Percentiles rank a stretch among this genome's conserved stretches.
phyloP scores from a whole-genome alignment of 768 basidiomycete species.

The Termitomyces sp. region DNA sequence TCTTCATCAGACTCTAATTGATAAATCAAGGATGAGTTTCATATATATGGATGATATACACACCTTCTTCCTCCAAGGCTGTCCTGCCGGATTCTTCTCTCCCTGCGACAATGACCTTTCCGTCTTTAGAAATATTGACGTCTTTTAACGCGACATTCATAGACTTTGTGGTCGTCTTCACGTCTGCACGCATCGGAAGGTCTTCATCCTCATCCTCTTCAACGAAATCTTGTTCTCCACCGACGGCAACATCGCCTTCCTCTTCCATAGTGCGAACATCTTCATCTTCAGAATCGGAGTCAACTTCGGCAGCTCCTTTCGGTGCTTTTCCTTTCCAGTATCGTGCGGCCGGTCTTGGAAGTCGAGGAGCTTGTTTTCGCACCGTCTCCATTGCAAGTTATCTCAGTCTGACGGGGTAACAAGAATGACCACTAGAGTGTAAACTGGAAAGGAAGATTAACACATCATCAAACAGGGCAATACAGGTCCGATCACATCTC shows the following conservation, averaged over 20 bases:
- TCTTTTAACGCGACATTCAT: slow-evolving; percentile 78
- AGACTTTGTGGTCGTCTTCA: slow-evolving; percentile 36
- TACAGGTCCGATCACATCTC: slow-evolving; percentile 2
- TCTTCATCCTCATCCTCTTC: slow-evolving; percentile 41
- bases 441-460: slow-evolving; percentile 6
- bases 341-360: slow-evolving; percentile 75
- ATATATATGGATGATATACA: slow-evolving; percentile 10
- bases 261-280: slow-evolving; percentile 39
- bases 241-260: slow-evolving; percentile 59
- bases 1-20: slow-evolving; percentile 48
- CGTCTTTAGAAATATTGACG: slow-evolving; percentile 77
- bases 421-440: neutral
- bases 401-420: neutral
- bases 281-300: slow-evolving; percentile 66
- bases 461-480: slow-evolving; percentile 10
- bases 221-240: slow-evolving; percentile 51
- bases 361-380: slow-evolving; percentile 73
- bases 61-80: slow-evolving; percentile 48
- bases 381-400: slow-evolving; percentile 24
- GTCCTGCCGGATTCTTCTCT: slow-evolving; percentile 78
- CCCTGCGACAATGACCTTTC: slow-evolving; percentile 78
- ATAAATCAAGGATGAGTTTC: slow-evolving; percentile 7
- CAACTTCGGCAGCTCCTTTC: slow-evolving; percentile 57
- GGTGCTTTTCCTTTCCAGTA: slow-evolving; percentile 92
- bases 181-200: slow-evolving; percentile 33